A percentile compares a stretch with the other conserved stretches of the same genome.
Evolutionary conservation across 371 early-diverging fungal species (phyloP).

Genomic region (Coemansia sp.): DNA sequence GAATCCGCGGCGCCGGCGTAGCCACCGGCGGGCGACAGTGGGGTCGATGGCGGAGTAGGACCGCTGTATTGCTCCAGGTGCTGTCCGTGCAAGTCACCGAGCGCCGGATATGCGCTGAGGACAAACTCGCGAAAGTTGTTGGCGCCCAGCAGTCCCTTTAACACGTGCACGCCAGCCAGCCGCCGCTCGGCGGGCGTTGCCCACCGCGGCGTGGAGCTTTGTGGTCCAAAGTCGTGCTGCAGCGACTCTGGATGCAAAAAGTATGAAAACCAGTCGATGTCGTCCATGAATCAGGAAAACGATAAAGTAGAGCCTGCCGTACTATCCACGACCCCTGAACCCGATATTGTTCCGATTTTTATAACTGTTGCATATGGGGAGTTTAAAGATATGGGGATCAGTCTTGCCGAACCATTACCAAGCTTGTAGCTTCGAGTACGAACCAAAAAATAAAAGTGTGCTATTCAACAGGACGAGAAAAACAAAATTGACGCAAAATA

Average conservation of each 20-base stretch:
- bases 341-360: no score
- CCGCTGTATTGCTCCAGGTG: conserved; percentile 31
- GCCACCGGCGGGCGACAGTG: background rate
- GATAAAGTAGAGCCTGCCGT: no score
- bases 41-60: conserved; percentile 23
- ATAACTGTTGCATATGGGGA: no score
- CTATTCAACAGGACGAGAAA: no score
- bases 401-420: no score
- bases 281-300: conserved; percentile 4
- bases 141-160: conserved; percentile 29
- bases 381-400: no score
- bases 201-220: background rate
- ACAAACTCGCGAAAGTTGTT: conserved; percentile 35
- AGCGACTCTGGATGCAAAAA: conserved; percentile 35
- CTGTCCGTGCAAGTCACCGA: conserved; percentile 6
- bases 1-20: no score
- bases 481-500: no score
- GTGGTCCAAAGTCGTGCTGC: conserved; percentile 22
- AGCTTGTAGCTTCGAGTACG: no score
- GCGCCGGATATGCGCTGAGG: conserved; percentile 34
- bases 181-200: conserved; percentile 7
- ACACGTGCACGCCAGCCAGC: conserved; percentile 12
- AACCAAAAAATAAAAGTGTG: no score
- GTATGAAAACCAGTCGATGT: conserved; percentile 39
- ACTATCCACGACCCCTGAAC: no score